Conservation (phyloP, 2,329 filamentous ascomycete genomes). For the Aspergillus puulaauensis region DNA sequence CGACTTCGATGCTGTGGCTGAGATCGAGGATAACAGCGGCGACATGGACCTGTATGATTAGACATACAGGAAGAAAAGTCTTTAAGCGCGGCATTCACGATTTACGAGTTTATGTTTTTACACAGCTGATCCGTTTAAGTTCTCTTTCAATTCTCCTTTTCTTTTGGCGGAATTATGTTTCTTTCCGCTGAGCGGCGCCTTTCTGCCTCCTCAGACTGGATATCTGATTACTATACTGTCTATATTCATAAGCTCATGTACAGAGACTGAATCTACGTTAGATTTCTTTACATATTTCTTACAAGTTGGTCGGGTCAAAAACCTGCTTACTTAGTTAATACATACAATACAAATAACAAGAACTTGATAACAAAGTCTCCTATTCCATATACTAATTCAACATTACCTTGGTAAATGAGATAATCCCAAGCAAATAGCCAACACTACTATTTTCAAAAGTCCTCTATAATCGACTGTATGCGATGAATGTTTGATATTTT, state of each 20-base stretch:
- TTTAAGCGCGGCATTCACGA: neutral
- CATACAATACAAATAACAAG: neutral
- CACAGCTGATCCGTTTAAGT: neutral
- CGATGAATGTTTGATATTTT: too few relatives aligned
- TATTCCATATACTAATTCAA: too few relatives aligned
- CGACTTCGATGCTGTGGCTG: conserved; percentile 67
- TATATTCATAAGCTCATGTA: neutral
- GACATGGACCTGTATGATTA: conserved; percentile 65
- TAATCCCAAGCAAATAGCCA: too few relatives aligned
- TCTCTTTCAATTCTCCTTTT: neutral
- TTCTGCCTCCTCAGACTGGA: too few relatives aligned
- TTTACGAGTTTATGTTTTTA: neutral
- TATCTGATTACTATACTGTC: neutral
- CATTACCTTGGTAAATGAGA: too few relatives aligned
- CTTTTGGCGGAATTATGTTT: neutral
- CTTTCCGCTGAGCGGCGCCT: neutral
- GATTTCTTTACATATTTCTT: neutral
- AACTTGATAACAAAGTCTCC: too few relatives aligned
- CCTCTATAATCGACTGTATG: too few relatives aligned
- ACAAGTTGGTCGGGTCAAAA: neutral
- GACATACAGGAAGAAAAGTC: neutral
- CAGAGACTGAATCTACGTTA: neutral
- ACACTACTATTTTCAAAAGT: too few relatives aligned
- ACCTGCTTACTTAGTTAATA: neutral
- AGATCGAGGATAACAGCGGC: conserved; percentile 60